phyloP scores from a whole-genome alignment of 1,139 yeast species.

The Taphrina sp. region DNA sequence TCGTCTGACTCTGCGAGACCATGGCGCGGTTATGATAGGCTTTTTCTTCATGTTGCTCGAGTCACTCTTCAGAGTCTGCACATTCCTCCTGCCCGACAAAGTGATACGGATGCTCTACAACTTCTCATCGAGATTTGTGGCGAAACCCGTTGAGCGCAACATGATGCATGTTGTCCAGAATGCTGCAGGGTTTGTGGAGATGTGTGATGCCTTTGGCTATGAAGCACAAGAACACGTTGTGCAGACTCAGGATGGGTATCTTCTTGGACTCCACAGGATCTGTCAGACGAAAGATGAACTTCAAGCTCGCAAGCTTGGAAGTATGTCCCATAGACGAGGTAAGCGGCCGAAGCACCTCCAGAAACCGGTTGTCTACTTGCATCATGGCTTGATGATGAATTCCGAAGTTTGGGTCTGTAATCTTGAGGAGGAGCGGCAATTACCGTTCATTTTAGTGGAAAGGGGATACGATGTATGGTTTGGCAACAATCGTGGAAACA shows the following conservation, averaged over 20 bases:
- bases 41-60: slow-evolving; percentile 37
- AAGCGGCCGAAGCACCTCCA: slow-evolving; percentile 42
- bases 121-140: slow-evolving; percentile 32
- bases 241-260: slow-evolving; percentile 56
- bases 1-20: slow-evolving; percentile 25
- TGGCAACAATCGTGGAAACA: slow-evolving; percentile 88
- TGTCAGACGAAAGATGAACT: slow-evolving; percentile 47
- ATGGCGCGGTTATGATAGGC: slow-evolving; percentile 35
- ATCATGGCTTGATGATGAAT: slow-evolving; percentile 88
- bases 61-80: slow-evolving; percentile 33
- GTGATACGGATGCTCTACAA: slow-evolving; percentile 34
- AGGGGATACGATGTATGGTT: slow-evolving; percentile 89
- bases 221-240: slow-evolving; percentile 70
- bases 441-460: slow-evolving; percentile 75
- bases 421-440: slow-evolving; percentile 57
- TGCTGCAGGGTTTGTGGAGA: slow-evolving; percentile 55
- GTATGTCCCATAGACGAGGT: slow-evolving; percentile 6
- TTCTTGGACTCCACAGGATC: slow-evolving; percentile 57
- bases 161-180: slow-evolving; percentile 44
- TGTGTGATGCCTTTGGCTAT: slow-evolving; percentile 63
- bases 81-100: slow-evolving; percentile 34
- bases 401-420: slow-evolving; percentile 82
- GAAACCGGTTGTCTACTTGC: slow-evolving; percentile 68
- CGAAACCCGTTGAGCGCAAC: slow-evolving; percentile 36
- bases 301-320: slow-evolving; percentile 7